Percentiles rank a stretch among this genome's conserved stretches.
phyloP scores from a whole-genome alignment of 1,139 yeast genomes.

The Blastobotrys serpentis region DNA sequence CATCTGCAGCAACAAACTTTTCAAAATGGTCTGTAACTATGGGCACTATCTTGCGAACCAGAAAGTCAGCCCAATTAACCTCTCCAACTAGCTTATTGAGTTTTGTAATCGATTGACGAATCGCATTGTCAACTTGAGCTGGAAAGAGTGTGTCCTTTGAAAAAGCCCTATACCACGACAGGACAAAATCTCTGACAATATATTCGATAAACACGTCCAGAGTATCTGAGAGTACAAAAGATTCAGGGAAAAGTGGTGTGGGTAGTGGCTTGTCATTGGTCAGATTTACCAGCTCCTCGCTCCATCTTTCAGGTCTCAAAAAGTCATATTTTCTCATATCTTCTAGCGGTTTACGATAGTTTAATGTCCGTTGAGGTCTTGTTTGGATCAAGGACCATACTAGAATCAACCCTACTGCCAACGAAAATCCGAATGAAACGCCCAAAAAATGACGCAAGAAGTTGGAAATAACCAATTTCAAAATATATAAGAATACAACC shows the following conservation, averaged over 20 bases:
- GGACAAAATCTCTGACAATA: constrained; percentile 60
- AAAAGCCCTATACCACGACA: constrained; percentile 60
- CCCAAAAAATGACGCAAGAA: constrained; percentile 26
- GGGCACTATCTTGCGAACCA: constrained; percentile 63
- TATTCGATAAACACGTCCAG: constrained; percentile 53
- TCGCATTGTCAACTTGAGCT: constrained; percentile 49
- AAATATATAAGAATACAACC: constrained; percentile 23
- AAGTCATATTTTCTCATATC: constrained; percentile 24
- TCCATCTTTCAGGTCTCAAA: constrained; percentile 25
- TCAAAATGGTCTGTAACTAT: constrained; percentile 63
- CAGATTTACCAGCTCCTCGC: constrained; percentile 25
- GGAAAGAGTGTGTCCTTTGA: constrained; percentile 54
- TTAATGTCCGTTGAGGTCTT: constrained; percentile 7
- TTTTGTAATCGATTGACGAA: constrained; percentile 46
- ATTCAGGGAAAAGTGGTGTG: constrained; percentile 47
- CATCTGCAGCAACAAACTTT: constrained; percentile 54
- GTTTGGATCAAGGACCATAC: background rate
- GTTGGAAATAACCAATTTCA: constrained; percentile 24
- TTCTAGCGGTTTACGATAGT: constrained; percentile 14
- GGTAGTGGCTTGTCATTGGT: constrained; percentile 27
- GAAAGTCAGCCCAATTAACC: constrained; percentile 56
- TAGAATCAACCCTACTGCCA: constrained; percentile 19
- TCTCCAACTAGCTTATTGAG: constrained; percentile 45
- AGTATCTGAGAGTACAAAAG: constrained; percentile 53
- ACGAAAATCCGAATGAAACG: constrained; percentile 24